A percentile compares a stretch with the other conserved stretches of the same genome.
These are phyloP conservation scores for Penicillium pulvis DNA, from an alignment of 495 filamentous ascomycete species.

Conservation along the genomic window DNA sequence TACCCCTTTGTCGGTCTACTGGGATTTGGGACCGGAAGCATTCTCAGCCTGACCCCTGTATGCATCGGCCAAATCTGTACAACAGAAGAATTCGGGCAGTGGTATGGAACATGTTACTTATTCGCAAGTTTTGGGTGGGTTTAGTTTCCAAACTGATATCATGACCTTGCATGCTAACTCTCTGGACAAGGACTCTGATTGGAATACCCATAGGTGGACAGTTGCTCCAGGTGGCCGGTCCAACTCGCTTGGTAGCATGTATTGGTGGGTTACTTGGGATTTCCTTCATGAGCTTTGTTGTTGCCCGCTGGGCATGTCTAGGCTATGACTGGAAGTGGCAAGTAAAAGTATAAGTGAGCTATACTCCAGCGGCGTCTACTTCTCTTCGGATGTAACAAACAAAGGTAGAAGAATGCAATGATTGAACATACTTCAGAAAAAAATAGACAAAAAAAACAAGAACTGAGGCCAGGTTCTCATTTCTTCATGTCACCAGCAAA, in stretches of 20 bases:
- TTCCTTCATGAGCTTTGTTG: conserved; percentile 2
- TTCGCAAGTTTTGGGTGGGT: conserved; percentile 56
- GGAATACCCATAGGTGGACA: conserved; percentile 15
- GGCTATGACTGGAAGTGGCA: conserved; percentile 13
- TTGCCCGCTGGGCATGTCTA: conserved; percentile 15
- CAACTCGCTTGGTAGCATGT: conserved; percentile 8
- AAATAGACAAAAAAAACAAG: no score
- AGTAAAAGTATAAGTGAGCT: conserved; percentile 1
- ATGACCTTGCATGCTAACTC: neutral
- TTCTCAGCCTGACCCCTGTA: conserved; percentile 61
- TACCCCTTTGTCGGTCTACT: conserved; percentile 60
- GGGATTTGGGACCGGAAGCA: conserved; percentile 59
- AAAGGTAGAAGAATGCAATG: no score
- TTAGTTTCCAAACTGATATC: neutral
- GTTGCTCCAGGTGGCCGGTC: conserved; percentile 12
- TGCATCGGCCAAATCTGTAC: conserved; percentile 60
- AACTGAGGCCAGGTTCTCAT: no score
- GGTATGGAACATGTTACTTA: conserved; percentile 63
- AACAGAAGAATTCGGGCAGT: conserved; percentile 60
- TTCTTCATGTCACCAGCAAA: no score
- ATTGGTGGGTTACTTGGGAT: conserved; percentile 10
- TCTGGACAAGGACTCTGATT: conserved; percentile 5
- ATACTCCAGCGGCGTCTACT: no score
- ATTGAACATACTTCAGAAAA: no score
- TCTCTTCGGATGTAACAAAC: no score